Evolutionary conservation across 2,329 filamentous ascomycete genomes (phyloP), one percentile per base, ranked within the genome.

Genomic region (Cephalotrichum gorgonifer): DNA sequence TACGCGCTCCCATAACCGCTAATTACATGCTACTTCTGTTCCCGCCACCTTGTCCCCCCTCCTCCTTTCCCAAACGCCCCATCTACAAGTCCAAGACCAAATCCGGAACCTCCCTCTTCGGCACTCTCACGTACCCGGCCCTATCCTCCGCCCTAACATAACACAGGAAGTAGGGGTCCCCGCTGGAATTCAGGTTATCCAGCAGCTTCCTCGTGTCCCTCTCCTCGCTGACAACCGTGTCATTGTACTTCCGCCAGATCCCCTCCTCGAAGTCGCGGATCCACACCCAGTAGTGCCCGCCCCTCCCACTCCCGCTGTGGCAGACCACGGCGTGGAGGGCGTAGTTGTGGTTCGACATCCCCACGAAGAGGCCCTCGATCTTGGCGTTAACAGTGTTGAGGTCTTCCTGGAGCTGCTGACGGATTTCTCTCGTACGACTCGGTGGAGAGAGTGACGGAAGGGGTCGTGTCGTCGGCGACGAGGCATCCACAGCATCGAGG

Each of bases 201-300:
- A 93, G 82, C 38, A 95, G 86, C 45, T 84, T 78, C 15, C 73
- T 72, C 7, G 77, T 72, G 57, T 86, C 76, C 25, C 81, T 76
- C 51, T 76, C 72, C 54, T 86, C 80, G 8, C 39, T 26, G 17
- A 50, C 41, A n/a, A 48, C 48, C 48, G 85, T 84, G 59, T 98
- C 93, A 62, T 98, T 98, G 72, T 96, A 98, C 60, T 87, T 88
- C 50, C 89, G 83, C 90, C 93, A 98, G 20, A 90, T 72, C 39
- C 79, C 77, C 43, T 80, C 78, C 54, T 83, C 78, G 63, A 95
- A 95, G 67, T 97, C 93, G 60, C 83, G 86, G 54, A 98, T 94
- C 76, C 90, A 96, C 42, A 96, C 88, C 84, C 88, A 96, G 68
- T 97, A 98, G 64, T 98, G 93, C 0, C 93, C 93, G 43, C 83